These are phyloP conservation scores for Mentha longifolia DNA, from an alignment of 257 asterid genomes.

Conservation along the genomic window DNA sequence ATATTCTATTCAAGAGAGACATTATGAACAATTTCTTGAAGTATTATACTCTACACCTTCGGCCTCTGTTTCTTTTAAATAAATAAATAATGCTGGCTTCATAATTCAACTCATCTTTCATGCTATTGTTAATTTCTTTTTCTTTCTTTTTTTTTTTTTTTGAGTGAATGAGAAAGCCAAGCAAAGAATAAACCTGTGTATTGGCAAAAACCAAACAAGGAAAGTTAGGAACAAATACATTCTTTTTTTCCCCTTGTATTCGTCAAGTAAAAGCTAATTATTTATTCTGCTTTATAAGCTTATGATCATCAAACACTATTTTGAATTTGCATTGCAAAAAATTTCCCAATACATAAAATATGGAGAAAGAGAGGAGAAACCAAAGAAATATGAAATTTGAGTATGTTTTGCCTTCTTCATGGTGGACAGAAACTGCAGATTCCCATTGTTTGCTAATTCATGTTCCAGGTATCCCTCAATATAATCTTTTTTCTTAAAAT, in stretches of 20 bases:
- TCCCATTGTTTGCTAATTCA: conserved; percentile 30
- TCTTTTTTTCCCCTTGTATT: not conserved
- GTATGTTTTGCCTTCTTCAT: conserved; percentile 30
- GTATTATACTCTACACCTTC: not conserved
- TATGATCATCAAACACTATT: not conserved
- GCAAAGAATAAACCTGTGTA: conserved; percentile 30
- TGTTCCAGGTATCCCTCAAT: conserved; percentile 35
- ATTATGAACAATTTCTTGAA: not conserved
- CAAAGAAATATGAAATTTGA: conserved; percentile 32
- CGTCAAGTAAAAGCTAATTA: not conserved
- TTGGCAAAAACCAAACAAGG: conserved; percentile 2
- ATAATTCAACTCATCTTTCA: not conserved
- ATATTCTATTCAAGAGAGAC: too few relatives aligned
- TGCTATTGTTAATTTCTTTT: too few relatives aligned
- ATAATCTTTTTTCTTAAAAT: too few relatives aligned
- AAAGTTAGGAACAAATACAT: conserved; percentile 33
- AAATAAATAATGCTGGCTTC: not conserved
- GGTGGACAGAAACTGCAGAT: conserved; percentile 34
- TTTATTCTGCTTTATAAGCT: conserved; percentile 8
- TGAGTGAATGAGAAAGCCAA: conserved; percentile 16
- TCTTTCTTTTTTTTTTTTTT: too few relatives aligned
- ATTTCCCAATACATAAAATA: not conserved
- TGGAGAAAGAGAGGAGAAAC: conserved; percentile 16
- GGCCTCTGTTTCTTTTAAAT: not conserved
- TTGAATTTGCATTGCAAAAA: not conserved